Evolutionary conservation across 1,284 basidiomycete species (phyloP).

Genomic region (Kalmanozyma brasiliensis): DNA sequence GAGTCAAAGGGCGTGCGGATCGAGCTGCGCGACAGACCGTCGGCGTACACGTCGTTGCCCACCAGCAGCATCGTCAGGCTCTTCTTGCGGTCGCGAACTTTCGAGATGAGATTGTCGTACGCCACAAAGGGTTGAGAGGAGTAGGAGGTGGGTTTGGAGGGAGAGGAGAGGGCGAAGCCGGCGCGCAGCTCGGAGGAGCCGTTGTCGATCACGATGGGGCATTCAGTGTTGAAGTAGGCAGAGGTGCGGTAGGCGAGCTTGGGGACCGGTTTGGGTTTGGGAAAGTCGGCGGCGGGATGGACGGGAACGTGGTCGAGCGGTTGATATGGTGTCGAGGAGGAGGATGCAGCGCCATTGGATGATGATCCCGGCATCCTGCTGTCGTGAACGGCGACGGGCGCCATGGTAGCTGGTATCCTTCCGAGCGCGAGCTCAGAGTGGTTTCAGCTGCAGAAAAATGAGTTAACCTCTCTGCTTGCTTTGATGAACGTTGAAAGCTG

Average conservation of each 20-base stretch:
- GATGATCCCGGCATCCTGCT: conserved; percentile 18
- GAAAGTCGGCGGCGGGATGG: conserved; percentile 37
- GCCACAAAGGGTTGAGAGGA: conserved; percentile 41
- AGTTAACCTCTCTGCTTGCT: too few species aligned
- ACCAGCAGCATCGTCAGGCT: conserved; percentile 56
- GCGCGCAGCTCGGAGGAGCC: conserved; percentile 87
- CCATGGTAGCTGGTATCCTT: conserved; percentile 19
- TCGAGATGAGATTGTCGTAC: conserved; percentile 63
- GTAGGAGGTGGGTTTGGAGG: conserved; percentile 38
- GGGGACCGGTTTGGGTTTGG: conserved; percentile 39
- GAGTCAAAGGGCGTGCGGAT: conserved; percentile 62
- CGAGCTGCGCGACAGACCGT: conserved; percentile 52
- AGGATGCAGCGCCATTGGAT: conserved; percentile 9
- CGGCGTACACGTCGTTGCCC: conserved; percentile 63
- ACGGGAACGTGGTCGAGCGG: conserved; percentile 44
- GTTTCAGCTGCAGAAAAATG: too few species aligned
- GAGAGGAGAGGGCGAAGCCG: conserved; percentile 75
- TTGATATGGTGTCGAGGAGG: conserved; percentile 33
- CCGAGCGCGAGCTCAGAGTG: too few species aligned
- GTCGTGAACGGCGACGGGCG: conserved; percentile 45
- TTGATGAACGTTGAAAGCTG: too few species aligned
- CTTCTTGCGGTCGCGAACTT: conserved; percentile 62
- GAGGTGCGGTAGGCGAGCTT: conserved; percentile 48
- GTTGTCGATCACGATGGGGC: conserved; percentile 88
- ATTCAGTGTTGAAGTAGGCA: conserved; percentile 48